Conservation (phyloP, 371 early-diverging fungal species). For the Mucor plumbeus region DNA sequence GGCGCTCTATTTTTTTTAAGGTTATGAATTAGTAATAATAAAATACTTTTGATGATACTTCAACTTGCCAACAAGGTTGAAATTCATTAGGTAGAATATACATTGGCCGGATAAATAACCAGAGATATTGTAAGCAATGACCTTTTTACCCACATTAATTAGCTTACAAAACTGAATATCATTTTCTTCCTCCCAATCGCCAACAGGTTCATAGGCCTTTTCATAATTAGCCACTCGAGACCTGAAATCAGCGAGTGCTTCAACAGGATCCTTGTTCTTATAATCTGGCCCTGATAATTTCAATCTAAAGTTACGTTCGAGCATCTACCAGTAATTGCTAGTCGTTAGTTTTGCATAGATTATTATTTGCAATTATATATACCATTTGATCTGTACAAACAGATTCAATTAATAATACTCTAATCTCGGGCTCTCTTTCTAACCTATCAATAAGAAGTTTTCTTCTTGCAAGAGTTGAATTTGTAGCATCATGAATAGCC, state of each 20-base stretch:
- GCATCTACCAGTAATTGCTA: constrained; percentile 34
- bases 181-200: constrained; percentile 75
- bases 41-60: neutral
- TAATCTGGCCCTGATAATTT: constrained; percentile 89
- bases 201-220: constrained; percentile 80
- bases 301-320: constrained; percentile 80
- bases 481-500: constrained; percentile 92
- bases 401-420: constrained; percentile 71
- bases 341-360: neutral
- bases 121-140: constrained; percentile 81
- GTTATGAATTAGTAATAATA: neutral
- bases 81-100: constrained; percentile 89
- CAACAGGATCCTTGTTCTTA: constrained; percentile 66
- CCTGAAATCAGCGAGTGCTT: constrained; percentile 78
- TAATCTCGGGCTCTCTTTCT: constrained; percentile 59
- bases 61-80: constrained; percentile 59
- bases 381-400: constrained; percentile 75
- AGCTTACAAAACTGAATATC: constrained; percentile 83
- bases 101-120: constrained; percentile 84
- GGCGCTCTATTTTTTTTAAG: constrained; percentile 52
- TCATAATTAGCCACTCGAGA: constrained; percentile 84
- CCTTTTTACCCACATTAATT: constrained; percentile 85
- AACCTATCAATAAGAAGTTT: constrained; percentile 67
- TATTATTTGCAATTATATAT: neutral
- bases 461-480: constrained; percentile 77